Conservation (phyloP, 306 rosid genomes). For the peach (Prunus persica) region DNA sequence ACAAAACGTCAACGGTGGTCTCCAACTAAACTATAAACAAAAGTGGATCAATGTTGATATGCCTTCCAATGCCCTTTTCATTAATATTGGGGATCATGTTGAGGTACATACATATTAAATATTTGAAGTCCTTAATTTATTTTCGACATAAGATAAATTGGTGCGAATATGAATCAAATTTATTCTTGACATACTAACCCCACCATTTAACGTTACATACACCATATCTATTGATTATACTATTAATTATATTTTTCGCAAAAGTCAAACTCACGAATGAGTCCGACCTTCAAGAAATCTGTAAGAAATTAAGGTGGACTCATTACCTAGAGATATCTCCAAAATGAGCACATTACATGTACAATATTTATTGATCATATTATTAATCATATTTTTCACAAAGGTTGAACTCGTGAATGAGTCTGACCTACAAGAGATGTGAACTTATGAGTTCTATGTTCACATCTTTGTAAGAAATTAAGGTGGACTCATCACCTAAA, state of each 20-base stretch:
- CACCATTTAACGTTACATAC: too few species aligned
- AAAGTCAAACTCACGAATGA: not conserved
- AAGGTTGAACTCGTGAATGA: not conserved
- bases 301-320: too few species aligned
- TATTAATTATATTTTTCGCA: not conserved
- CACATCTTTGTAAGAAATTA: too few species aligned
- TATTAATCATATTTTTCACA: not conserved
- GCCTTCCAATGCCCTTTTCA: slow-evolving; percentile 40
- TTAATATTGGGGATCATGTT: slow-evolving; percentile 48
- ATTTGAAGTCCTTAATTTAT: not conserved
- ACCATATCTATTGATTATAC: not conserved
- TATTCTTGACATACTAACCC: not conserved
- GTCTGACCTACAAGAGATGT: not conserved
- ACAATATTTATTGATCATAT: not conserved
- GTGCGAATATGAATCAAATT: not conserved
- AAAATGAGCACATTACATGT: too few species aligned
- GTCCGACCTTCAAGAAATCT: too few species aligned
- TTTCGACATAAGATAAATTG: not conserved
- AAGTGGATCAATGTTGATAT: slow-evolving; percentile 38
- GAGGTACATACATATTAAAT: slow-evolving; percentile 31
- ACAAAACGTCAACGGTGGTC: slow-evolving; percentile 51
- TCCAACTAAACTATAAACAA: slow-evolving; percentile 39
- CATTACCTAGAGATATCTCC: too few species aligned
- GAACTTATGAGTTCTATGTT: not conserved
- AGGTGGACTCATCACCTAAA: too few species aligned